Evolutionary conservation across 2,329 filamentous ascomycete genomes (phyloP).

Genomic region (Sclerotinia glacialis): DNA sequence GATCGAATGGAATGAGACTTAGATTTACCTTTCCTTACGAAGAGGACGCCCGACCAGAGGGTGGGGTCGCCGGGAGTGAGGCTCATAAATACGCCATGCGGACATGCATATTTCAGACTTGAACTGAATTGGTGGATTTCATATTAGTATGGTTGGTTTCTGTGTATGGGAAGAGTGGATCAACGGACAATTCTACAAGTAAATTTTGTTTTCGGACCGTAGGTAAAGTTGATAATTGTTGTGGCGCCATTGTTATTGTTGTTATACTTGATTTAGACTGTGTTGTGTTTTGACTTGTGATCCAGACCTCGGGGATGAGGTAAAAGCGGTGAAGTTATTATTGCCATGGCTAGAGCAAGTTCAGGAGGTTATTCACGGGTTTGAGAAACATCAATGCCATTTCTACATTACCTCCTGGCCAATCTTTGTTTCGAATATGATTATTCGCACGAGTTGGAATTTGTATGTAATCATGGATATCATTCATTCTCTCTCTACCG

Average conservation of each 20-base stretch:
- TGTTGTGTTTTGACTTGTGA: slow-evolving; percentile 19
- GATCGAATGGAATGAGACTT: slow-evolving; percentile 16
- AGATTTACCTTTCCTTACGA: slow-evolving; percentile 75
- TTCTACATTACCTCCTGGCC: background rate
- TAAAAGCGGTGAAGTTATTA: slow-evolving; percentile 25
- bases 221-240: slow-evolving; percentile 32
- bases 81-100: slow-evolving; percentile 82
- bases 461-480: slow-evolving; percentile 14
- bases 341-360: slow-evolving; percentile 5
- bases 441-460: background rate
- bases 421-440: background rate
- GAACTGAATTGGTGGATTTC: slow-evolving; percentile 50
- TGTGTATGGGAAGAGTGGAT: background rate
- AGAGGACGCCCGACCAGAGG: slow-evolving; percentile 87
- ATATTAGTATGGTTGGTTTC: background rate
- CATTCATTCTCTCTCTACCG: slow-evolving; percentile 20
- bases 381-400: slow-evolving; percentile 4
- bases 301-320: slow-evolving; percentile 14
- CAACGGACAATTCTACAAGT: slow-evolving; percentile 38
- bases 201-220: slow-evolving; percentile 39
- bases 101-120: slow-evolving; percentile 76
- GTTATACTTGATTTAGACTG: slow-evolving; percentile 3
- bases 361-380: background rate
- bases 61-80: slow-evolving; percentile 77
- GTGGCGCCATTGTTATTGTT: slow-evolving; percentile 30